Evolutionary conservation across 306 rosid genomes (phyloP), one percentile per base, ranked within the genome.

Genomic region (Glycine latifolia): DNA sequence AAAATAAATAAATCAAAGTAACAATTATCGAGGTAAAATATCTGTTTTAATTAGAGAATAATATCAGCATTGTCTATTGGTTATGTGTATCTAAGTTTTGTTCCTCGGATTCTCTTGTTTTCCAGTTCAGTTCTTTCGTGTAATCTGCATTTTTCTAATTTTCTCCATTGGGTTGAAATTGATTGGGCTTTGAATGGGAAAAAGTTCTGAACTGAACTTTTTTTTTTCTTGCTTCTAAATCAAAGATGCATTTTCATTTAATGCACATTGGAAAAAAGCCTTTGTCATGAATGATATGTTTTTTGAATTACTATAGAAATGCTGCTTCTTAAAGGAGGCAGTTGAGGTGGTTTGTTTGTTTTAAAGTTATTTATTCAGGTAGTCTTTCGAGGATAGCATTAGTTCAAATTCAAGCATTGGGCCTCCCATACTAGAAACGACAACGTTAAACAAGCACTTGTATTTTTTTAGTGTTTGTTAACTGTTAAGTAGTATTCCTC

Each of bases 291-390:
- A 62, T 26, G 31, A 26, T 26, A 0, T 26, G 0, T 20, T 26
- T 26, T 26, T 26, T 26, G 31, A 26, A 26, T 37, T 37, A 37
- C 5, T 37, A 55, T 10, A 7, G 52, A 65, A 71, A 54, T 62
- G 71, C 3, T 20, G 65, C 3, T 20, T 2, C 5, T 26, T 16
- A 39, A 59, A 54, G 56, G 56, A 54, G 46, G 55, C 2, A 59
- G 81, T 37, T 75, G 68, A 68, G 73, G 71, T 72, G 67, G 6
- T 12, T 10, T 48, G 0, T 67, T 39, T 56, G 62, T 71, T 26
- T 26, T 26, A 26, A 26, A 26, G 31, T 26, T 26, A 26, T 26
- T 26, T 26, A 26, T 26, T 80, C 75, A 71, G 73, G 83, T 58
- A 77, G 80, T 66, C 73, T 26, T 26, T 26, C 31, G 31, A 26